Percentiles rank a stretch among this genome's conserved stretches.
phyloP scores from a whole-genome alignment of 2,329 filamentous ascomycete species.

The Ophiostoma quercus region DNA sequence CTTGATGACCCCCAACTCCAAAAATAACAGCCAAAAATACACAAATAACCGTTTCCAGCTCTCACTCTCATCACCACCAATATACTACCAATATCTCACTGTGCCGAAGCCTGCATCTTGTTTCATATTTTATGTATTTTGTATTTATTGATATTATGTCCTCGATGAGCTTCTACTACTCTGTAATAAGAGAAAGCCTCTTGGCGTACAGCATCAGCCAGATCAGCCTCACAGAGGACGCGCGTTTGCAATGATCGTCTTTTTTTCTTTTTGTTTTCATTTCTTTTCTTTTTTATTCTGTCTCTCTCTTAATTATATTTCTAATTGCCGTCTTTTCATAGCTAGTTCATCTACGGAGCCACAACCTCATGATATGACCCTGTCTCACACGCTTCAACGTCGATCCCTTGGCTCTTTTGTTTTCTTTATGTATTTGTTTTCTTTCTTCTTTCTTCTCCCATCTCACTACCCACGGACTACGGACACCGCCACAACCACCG shows the following conservation, averaged over 20 bases:
- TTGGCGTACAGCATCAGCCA: neutral
- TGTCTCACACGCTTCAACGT: neutral
- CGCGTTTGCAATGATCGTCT: conserved; percentile 19
- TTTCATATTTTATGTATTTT: neutral
- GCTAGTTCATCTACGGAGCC: neutral
- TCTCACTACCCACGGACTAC: neutral
- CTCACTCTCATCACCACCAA: too few relatives aligned
- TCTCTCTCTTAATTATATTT: neutral
- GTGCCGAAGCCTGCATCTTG: conserved; percentile 1
- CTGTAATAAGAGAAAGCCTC: neutral
- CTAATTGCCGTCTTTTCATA: neutral
- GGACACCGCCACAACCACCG: neutral
- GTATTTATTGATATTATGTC: too few relatives aligned
- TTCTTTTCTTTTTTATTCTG: neutral
- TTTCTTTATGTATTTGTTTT: neutral
- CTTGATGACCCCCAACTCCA: too few relatives aligned
- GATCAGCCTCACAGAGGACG: conserved; percentile 16
- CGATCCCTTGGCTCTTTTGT: neutral
- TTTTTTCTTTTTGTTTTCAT: neutral
- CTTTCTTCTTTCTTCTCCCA: neutral
- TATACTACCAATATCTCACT: neutral
- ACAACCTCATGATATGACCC: neutral
- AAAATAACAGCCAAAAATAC: too few relatives aligned
- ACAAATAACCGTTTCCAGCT: neutral
- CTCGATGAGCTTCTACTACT: too few relatives aligned